Percentiles rank a stretch among this genome's conserved stretches.
Evolutionary conservation across 2,329 filamentous ascomycete genomes (phyloP).

Genomic region (Calonectria honghensis): DNA sequence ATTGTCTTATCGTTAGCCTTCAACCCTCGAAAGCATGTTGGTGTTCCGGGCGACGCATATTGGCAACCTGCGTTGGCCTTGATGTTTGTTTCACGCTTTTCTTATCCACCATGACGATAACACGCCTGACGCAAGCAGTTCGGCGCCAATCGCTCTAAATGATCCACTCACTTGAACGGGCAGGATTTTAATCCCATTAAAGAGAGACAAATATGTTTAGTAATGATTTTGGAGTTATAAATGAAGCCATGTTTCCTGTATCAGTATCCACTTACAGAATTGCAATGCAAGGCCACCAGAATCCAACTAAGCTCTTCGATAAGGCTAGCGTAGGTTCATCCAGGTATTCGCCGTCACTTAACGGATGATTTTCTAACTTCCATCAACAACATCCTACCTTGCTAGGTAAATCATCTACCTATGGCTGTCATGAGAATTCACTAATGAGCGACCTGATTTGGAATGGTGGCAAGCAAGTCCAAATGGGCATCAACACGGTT

Average conservation of each 20-base stretch:
- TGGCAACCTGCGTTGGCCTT: too few relatives aligned
- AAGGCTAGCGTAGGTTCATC: background rate
- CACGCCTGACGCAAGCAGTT: too few relatives aligned
- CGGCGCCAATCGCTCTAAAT: too few relatives aligned
- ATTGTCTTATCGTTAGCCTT: background rate
- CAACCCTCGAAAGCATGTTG: background rate
- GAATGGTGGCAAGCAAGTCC: slow-evolving; percentile 16
- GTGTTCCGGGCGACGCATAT: background rate
- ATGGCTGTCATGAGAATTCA: background rate
- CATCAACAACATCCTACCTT: background rate
- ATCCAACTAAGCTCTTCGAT: background rate
- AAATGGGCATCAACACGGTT: background rate
- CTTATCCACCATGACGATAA: too few relatives aligned
- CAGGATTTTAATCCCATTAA: too few relatives aligned
- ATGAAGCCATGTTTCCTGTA: too few relatives aligned
- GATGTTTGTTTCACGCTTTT: too few relatives aligned
- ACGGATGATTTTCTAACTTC: background rate
- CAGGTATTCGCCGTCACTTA: background rate
- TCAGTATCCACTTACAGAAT: background rate
- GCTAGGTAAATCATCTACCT: too few relatives aligned
- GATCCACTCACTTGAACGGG: too few relatives aligned
- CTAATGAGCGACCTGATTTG: background rate
- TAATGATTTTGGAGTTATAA: too few relatives aligned
- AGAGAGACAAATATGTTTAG: too few relatives aligned
- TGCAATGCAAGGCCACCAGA: background rate